These are phyloP conservation scores for Pseudogymnoascus sp. DNA, from an alignment of 2,329 filamentous ascomycete genomes.

Conservation along the genomic window DNA sequence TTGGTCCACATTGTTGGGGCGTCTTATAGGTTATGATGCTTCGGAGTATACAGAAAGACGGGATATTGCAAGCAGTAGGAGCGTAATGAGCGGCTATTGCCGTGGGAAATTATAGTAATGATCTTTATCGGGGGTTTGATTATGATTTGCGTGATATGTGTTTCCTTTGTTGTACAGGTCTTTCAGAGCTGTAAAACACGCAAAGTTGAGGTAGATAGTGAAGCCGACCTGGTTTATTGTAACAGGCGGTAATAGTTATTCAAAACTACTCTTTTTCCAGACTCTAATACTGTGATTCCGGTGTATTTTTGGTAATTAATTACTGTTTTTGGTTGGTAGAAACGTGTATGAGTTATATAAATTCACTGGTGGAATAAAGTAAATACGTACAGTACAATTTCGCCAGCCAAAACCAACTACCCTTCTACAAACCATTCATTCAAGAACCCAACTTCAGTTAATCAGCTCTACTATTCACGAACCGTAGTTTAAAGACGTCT, in stretches of 20 bases:
- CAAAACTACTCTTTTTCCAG: neutral
- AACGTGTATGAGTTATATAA: neutral
- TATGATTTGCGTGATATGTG: neutral
- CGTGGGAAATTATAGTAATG: constrained; percentile 8
- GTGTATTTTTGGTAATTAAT: neutral
- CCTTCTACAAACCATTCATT: neutral
- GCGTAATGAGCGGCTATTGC: constrained; percentile 6
- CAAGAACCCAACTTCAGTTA: neutral
- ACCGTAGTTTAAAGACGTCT: neutral
- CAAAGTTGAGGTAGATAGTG: neutral
- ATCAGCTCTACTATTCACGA: neutral
- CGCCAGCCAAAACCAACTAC: neutral
- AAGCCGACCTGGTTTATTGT: neutral
- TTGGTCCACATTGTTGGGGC: constrained; percentile 7
- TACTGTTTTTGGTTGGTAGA: neutral
- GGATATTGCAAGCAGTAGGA: neutral
- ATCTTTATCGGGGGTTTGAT: neutral
- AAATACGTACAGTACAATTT: neutral
- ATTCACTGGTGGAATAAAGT: neutral
- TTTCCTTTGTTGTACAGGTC: neutral
- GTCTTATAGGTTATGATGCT: constrained; percentile 8
- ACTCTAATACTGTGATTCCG: neutral
- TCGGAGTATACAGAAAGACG: constrained; percentile 9
- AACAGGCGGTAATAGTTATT: neutral
- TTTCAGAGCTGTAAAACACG: neutral